Conservation (phyloP, 2,329 filamentous ascomycete genomes). For the Trichophyton simii region DNA sequence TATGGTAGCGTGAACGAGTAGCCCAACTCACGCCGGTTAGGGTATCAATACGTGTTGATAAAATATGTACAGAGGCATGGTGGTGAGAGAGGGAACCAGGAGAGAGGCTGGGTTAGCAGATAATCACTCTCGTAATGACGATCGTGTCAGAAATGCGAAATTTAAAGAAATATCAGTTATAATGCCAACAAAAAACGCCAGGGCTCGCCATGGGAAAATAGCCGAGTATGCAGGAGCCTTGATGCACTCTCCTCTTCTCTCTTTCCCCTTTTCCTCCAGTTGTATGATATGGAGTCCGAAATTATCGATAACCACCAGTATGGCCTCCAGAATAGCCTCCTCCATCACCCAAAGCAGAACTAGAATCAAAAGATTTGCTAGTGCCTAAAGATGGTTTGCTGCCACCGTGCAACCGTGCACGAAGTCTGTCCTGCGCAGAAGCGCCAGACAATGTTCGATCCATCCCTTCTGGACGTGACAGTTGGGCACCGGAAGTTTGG, state of each 20-base stretch:
- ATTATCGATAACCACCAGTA: not conserved
- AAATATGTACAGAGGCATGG: not conserved
- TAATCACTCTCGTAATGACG: not conserved
- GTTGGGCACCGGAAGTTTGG: slow-evolving; percentile 39
- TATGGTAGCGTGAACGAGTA: too few species aligned
- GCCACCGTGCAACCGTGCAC: slow-evolving; percentile 65
- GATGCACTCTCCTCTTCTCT: not conserved
- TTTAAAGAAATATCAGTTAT: not conserved
- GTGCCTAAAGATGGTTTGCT: slow-evolving; percentile 23
- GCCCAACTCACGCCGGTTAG: not conserved
- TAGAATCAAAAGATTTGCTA: slow-evolving; percentile 16
- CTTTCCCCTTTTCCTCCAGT: not conserved
- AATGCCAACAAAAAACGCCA: not conserved
- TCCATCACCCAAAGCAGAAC: slow-evolving; percentile 13
- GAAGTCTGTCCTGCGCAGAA: slow-evolving; percentile 68
- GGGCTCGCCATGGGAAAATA: not conserved
- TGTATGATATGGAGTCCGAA: not conserved
- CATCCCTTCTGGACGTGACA: slow-evolving; percentile 31
- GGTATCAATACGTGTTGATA: not conserved
- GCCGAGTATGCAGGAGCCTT: not conserved
- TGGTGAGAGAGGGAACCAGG: not conserved
- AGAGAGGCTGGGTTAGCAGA: not conserved
- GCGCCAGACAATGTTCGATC: slow-evolving; percentile 33
- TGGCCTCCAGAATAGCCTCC: slow-evolving; percentile 8
- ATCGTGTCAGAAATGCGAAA: not conserved